Evolutionary conservation across 148 eudicot genomes (phyloP), one percentile per base, ranked within the genome.

Genomic region (Limonium bicolor): DNA sequence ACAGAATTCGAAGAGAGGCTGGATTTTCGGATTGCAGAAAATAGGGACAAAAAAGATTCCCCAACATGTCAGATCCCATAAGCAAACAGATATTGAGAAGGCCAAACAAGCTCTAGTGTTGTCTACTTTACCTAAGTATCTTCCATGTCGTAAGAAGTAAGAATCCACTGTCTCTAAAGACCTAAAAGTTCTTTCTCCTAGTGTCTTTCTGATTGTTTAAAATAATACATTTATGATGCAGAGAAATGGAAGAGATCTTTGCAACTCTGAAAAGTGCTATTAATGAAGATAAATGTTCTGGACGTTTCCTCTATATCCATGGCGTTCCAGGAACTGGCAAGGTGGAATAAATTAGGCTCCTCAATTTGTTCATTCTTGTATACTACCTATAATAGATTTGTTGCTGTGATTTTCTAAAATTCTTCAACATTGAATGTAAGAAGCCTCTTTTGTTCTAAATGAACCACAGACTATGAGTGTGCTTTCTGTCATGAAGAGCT

Each of bases 251-350:
- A 51, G 95, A 92, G 65, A 78, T 92, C 36, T 64, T 80, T 50
- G 42, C 74, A 54, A 75, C 79, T 43, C 71, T 92, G 20, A 85
- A 78, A 74, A 85, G 70, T 53, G 99, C 94, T 44, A 78, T 81
- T 44, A 75, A 94, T 54, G 85, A 85, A 51, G 82, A 78, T 67
- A 95, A 90, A 50, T 90, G 97, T 66, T 76, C 85, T 20, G 99
- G 99, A 36, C 86, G 94, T 45, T 92, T 95, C 70, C 80, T 92
- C 48, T 92, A 92, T 64, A 76, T 92, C 57, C 95, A 92, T 56
- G 99, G 99, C 54, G 99, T 92, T 56, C 99, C 99, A 15, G 99
- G 99, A 50, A 92, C 99, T 39, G 95, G 99, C 46, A 92, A 92
- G 88, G 99, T 92, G 61, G 48, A 22, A 27, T 6, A 10, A 32